Conservation (phyloP, 2,329 filamentous ascomycete genomes). For the Fusarium concolor region DNA sequence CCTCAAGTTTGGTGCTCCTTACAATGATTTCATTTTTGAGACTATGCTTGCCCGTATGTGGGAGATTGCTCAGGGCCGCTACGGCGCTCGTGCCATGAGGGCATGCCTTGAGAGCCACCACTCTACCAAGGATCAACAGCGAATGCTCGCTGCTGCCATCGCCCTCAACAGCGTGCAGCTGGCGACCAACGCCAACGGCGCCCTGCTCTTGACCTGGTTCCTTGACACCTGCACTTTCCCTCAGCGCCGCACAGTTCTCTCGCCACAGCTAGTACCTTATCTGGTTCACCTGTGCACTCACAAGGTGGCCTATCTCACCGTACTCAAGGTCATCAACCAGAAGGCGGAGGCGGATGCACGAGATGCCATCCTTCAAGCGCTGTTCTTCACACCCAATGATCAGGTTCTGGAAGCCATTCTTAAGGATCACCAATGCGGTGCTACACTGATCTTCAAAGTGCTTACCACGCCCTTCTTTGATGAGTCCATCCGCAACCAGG, state of each 20-base stretch:
- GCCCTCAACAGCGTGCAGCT: constrained; percentile 97
- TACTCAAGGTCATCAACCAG: constrained; percentile 98
- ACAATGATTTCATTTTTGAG: constrained; percentile 98
- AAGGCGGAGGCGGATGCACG: constrained; percentile 93
- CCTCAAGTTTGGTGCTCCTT: constrained; percentile 87
- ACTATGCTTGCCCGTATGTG: constrained; percentile 94
- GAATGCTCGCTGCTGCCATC: constrained; percentile 93
- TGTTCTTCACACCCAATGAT: constrained; percentile 93
- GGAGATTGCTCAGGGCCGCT: constrained; percentile 92
- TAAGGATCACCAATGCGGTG: constrained; percentile 89
- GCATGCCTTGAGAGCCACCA: constrained; percentile 97
- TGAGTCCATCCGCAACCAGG: constrained; percentile 86
- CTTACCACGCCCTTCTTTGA: constrained; percentile 98
- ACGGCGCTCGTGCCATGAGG: constrained; percentile 94
- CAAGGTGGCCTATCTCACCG: constrained; percentile 97
- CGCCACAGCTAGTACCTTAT: constrained; percentile 90
- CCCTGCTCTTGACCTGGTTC: constrained; percentile 95
- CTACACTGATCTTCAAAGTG: constrained; percentile 98
- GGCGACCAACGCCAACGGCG: constrained; percentile 95
- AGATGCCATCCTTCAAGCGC: constrained; percentile 86
- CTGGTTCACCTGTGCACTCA: constrained; percentile 96
- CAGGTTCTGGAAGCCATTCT: constrained; percentile 90
- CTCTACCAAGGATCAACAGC: constrained; percentile 92
- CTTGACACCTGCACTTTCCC: constrained; percentile 98
- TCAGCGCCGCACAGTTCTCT: constrained; percentile 87